Evolutionary conservation across 1,284 basidiomycete species (phyloP).

Genomic region (Hypsizygus ulmarius): DNA sequence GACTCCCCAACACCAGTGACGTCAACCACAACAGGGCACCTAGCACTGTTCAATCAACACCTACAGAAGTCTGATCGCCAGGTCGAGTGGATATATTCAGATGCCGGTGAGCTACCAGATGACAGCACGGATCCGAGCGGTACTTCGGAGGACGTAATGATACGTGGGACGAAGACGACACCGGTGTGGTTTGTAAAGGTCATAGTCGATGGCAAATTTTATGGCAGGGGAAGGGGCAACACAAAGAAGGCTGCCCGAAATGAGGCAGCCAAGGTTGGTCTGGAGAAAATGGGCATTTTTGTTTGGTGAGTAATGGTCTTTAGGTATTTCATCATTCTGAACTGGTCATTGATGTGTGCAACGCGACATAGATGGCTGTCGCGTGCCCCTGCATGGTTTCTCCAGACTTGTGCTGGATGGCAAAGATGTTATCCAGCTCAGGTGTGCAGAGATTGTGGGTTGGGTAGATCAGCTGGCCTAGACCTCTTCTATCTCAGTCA

Average conservation of each 20-base stretch:
- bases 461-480: slow-evolving; percentile 19
- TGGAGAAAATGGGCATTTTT: slow-evolving; percentile 45
- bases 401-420: slow-evolving; percentile 56
- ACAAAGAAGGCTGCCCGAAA: slow-evolving; percentile 77
- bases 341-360: too few relatives aligned
- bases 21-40: slow-evolving; percentile 52
- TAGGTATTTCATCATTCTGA: neutral
- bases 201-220: slow-evolving; percentile 53
- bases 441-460: slow-evolving; percentile 54
- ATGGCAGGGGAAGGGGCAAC: slow-evolving; percentile 60
- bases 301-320: slow-evolving; percentile 34
- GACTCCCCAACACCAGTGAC: slow-evolving; percentile 13
- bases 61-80: slow-evolving; percentile 53
- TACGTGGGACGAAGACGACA: slow-evolving; percentile 51
- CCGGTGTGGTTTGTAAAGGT: slow-evolving; percentile 70
- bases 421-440: slow-evolving; percentile 37
- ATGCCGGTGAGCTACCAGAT: slow-evolving; percentile 20
- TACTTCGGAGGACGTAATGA: slow-evolving; percentile 15
- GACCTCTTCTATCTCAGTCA: neutral
- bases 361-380: neutral
- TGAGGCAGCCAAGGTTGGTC: slow-evolving; percentile 61
- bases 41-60: slow-evolving; percentile 74
- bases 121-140: slow-evolving; percentile 7
- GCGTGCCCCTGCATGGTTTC: slow-evolving; percentile 43
- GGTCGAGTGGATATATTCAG: slow-evolving; percentile 69